Conservation (phyloP, 2,329 filamentous ascomycete genomes). For the Emmonsia crescens region DNA sequence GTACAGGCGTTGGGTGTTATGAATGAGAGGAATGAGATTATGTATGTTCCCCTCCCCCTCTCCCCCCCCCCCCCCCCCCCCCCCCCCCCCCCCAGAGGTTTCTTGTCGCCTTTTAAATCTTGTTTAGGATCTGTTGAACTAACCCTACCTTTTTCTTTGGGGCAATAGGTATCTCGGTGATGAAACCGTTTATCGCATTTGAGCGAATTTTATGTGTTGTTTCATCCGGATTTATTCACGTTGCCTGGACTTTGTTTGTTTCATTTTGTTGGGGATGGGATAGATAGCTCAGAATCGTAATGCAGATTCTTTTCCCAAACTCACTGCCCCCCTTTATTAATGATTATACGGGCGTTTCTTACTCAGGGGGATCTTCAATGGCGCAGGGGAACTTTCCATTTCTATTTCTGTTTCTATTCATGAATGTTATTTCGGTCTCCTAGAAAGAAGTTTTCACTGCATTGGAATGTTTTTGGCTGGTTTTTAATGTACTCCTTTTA, state of each 20-base stretch:
- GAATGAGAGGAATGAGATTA: slow-evolving; percentile 78
- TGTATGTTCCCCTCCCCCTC: too few species aligned
- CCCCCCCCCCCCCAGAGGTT: not conserved
- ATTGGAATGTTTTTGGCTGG: not conserved
- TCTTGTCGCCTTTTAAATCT: slow-evolving; percentile 16
- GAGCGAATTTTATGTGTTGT: slow-evolving; percentile 16
- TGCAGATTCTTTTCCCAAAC: not conserved
- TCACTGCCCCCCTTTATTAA: not conserved
- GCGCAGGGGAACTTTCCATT: not conserved
- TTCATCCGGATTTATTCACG: not conserved
- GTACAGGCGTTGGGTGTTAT: slow-evolving; percentile 66
- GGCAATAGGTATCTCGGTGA: slow-evolving; percentile 39
- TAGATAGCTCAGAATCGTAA: not conserved
- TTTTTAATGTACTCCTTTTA: not conserved
- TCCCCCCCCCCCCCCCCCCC: not conserved
- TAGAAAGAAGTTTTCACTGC: not conserved
- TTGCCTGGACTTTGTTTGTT: not conserved
- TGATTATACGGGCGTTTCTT: not conserved
- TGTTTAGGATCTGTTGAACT: slow-evolving; percentile 9
- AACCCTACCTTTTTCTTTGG: slow-evolving; percentile 1
- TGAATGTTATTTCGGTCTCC: not conserved
- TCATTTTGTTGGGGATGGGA: not conserved
- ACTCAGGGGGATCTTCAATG: not conserved
- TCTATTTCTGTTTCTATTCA: not conserved
- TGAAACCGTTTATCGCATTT: slow-evolving; percentile 61